phyloP scores from a whole-genome alignment of 192 early-diverging fungal genomes.

The Coemansia sp. region DNA sequence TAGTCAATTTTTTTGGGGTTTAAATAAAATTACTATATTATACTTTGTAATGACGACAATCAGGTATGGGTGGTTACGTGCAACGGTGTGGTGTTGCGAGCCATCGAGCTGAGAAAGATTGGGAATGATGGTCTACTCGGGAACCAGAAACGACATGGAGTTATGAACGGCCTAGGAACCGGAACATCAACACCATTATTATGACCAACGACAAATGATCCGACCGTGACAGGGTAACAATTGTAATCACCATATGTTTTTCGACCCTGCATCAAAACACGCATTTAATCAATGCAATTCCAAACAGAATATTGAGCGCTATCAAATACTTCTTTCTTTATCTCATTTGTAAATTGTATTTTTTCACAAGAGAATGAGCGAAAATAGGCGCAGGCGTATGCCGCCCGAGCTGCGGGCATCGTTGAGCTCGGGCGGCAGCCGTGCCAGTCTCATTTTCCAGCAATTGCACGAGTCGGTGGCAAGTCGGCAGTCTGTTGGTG shows the following conservation, averaged over 20 bases:
- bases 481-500: conserved; percentile 3
- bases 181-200: too few species aligned
- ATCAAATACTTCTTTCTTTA: not conserved
- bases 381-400: not conserved
- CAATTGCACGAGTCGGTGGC: conserved; percentile 35
- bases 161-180: too few species aligned
- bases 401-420: not conserved
- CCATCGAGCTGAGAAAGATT: too few species aligned
- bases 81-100: too few species aligned
- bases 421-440: conserved; percentile 9
- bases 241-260: not conserved
- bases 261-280: not conserved
- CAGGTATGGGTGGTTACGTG: too few species aligned
- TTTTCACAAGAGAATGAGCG: not conserved
- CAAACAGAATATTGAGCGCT: not conserved
- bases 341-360: not conserved
- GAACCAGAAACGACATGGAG: too few species aligned
- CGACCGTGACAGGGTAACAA: too few species aligned
- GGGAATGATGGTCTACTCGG: too few species aligned
- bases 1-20: too few species aligned
- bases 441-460: conserved; percentile 46
- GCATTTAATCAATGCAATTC: not conserved
- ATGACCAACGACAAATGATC: too few species aligned
- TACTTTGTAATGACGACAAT: too few species aligned
- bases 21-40: too few species aligned